These are phyloP conservation scores for Schwanniomyces sp. DNA, from an alignment of 805 yeast genomes.

Conservation along the genomic window DNA sequence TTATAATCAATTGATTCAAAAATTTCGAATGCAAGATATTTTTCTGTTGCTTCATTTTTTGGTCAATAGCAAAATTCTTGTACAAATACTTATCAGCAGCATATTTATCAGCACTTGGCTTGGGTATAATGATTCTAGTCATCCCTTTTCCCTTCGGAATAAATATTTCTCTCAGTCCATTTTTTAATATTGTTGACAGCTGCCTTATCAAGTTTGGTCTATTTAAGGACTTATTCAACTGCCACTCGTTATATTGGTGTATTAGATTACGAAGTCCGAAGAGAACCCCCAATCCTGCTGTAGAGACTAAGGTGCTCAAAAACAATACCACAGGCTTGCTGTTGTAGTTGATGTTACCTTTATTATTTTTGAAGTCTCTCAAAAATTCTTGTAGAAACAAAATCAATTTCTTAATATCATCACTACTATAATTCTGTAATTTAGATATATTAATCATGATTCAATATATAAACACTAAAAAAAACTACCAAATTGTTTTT, in stretches of 20 bases:
- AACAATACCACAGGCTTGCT: slow-evolving; percentile 44
- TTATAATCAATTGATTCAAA: slow-evolving; percentile 67
- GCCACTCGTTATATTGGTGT: slow-evolving; percentile 29
- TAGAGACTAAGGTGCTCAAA: slow-evolving; percentile 37
- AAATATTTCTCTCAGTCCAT: slow-evolving; percentile 47
- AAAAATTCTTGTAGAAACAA: slow-evolving; percentile 37
- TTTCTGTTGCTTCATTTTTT: slow-evolving; percentile 27
- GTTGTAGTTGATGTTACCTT: slow-evolving; percentile 38
- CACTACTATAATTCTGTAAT: slow-evolving; percentile 28
- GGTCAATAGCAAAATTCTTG: slow-evolving; percentile 43
- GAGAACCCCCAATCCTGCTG: slow-evolving; percentile 40
- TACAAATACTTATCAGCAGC: slow-evolving; percentile 57
- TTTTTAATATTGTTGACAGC: slow-evolving; percentile 41
- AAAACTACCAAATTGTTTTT: neutral
- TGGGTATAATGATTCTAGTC: slow-evolving; percentile 45
- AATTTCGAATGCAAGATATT: slow-evolving; percentile 57
- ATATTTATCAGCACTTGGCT: slow-evolving; percentile 48
- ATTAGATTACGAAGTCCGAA: slow-evolving; percentile 30
- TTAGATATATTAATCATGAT: slow-evolving; percentile 35
- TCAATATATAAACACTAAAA: neutral
- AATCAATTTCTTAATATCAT: slow-evolving; percentile 33
- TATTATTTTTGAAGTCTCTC: slow-evolving; percentile 32
- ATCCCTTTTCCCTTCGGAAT: slow-evolving; percentile 45
- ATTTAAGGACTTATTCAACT: slow-evolving; percentile 19
- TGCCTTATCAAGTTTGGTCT: slow-evolving; percentile 41